These are phyloP conservation scores for Yarrowia sp. DNA, from an alignment of 805 yeast genomes.

Conservation along the genomic window DNA sequence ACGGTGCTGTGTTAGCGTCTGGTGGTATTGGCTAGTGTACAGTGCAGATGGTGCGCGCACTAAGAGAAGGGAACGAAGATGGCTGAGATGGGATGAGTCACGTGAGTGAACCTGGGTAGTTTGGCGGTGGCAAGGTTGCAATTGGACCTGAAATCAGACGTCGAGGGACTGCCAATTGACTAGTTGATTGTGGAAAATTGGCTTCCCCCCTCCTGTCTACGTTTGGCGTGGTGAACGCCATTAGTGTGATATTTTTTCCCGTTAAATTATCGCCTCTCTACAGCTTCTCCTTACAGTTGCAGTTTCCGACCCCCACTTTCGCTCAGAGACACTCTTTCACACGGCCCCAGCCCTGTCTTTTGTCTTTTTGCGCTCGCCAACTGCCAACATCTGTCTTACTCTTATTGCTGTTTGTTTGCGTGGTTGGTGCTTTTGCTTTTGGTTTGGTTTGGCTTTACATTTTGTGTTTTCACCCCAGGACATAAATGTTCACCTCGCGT, in stretches of 20 bases:
- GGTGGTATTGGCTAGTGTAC: too few species aligned
- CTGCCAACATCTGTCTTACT: constrained; percentile 12
- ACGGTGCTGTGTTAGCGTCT: too few species aligned
- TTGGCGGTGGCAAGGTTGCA: too few species aligned
- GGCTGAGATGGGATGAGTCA: too few species aligned
- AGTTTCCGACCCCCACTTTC: neutral
- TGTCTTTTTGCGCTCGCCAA: neutral
- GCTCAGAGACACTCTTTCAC: neutral
- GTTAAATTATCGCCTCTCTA: neutral
- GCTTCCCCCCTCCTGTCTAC: too few species aligned
- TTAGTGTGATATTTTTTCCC: neutral
- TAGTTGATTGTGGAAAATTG: too few species aligned
- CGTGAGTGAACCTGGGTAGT: too few species aligned
- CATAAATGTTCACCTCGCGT: constrained; percentile 22
- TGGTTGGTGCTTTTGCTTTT: neutral
- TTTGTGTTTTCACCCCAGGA: neutral
- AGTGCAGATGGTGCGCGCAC: too few species aligned
- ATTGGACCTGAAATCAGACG: too few species aligned
- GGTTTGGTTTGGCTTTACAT: constrained; percentile 7
- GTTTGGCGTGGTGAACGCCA: neutral
- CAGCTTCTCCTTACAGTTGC: neutral
- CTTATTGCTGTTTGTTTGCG: constrained; percentile 1
- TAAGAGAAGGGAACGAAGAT: too few species aligned
- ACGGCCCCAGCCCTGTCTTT: neutral
- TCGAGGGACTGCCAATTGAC: too few species aligned